Base-by-base conservation (phyloP, 176 grass and related monocot species). In the Saccharum spontaneum region DNA sequence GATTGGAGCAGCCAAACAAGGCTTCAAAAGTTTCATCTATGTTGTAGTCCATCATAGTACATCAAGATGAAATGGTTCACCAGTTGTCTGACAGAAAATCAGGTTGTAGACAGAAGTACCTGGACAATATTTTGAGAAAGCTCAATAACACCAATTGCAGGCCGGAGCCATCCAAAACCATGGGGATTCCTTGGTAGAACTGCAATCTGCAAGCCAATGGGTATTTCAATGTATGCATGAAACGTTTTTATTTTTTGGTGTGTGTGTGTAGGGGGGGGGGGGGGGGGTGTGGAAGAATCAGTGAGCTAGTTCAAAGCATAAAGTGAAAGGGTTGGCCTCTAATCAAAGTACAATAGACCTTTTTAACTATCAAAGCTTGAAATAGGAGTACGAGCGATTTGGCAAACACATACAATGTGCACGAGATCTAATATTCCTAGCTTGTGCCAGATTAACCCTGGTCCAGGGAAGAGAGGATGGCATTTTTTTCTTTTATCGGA, bases 71-170 rank as follows among this genome's bases (percentile, higher is more conserved):
- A 48, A 1, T 49, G 10, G 55, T 82, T 39, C 40, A 64, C 23
- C 66, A 83, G 31, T 57, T 66, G 22, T 26, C 57, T 72, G 9
- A 81, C 73, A 37, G 62, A 54, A 78, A 82, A 69, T 20, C 18
- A 86, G 31, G 60, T 36, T 5, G 0, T 30, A 48, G 8, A 60
- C 30, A 50, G n/a, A 17, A 82, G 23, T 77, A 99, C 97, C 97
- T 99, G 97, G 39, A 99, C 94, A 39, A 99, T 99, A 75, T 91
- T 91, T 87, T 99, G 93, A 68, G 97, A 99, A 93, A 99, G 97
- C 67, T 99, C 97, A 77, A 99, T 89, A 76, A 96, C 94, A 20
- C 97, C 93, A 62, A 91, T 88, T 77, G 97, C 91, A 50, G 97
- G 97, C 54, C 97, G 94, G 9, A 99, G 91, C 97, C 97, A 99